These are phyloP conservation scores for Blastobotrys serpentis DNA, from an alignment of 1,139 yeast species.

Conservation along the genomic window DNA sequence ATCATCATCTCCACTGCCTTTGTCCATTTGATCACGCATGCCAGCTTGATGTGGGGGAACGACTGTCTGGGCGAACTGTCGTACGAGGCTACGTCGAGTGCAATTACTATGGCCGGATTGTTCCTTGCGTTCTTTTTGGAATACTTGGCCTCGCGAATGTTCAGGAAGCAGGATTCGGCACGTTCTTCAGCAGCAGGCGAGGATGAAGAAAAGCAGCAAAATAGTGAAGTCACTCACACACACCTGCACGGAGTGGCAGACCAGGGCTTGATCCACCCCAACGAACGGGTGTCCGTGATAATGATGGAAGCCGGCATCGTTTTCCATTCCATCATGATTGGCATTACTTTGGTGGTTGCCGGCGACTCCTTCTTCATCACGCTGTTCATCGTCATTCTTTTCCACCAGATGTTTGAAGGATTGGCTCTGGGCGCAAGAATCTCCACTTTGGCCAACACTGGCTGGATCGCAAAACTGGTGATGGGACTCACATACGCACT, in stretches of 20 bases:
- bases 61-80: slow-evolving; percentile 53
- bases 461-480: slow-evolving; percentile 15
- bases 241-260: slow-evolving; percentile 1
- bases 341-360: slow-evolving; percentile 64
- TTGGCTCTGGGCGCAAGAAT: slow-evolving; percentile 82
- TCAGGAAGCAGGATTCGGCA: too few relatives aligned
- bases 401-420: slow-evolving; percentile 90
- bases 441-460: slow-evolving; percentile 51
- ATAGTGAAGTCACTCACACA: background rate
- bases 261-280: slow-evolving; percentile 18
- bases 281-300: slow-evolving; percentile 44
- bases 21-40: slow-evolving; percentile 76
- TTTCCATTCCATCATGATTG: slow-evolving; percentile 74
- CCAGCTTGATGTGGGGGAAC: slow-evolving; percentile 51
- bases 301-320: slow-evolving; percentile 72
- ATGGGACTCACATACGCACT: slow-evolving; percentile 54
- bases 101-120: slow-evolving; percentile 40
- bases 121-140: slow-evolving; percentile 38
- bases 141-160: slow-evolving; percentile 20
- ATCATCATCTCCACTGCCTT: slow-evolving; percentile 85
- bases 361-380: slow-evolving; percentile 65
- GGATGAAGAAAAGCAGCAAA: slow-evolving; percentile 9
- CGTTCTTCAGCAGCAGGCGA: too few relatives aligned
- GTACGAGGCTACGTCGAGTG: slow-evolving; percentile 38
- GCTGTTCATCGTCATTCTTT: slow-evolving; percentile 70